phyloP scores from a whole-genome alignment of 176 grass and related monocot species.

The Cenchrus purpureus region DNA sequence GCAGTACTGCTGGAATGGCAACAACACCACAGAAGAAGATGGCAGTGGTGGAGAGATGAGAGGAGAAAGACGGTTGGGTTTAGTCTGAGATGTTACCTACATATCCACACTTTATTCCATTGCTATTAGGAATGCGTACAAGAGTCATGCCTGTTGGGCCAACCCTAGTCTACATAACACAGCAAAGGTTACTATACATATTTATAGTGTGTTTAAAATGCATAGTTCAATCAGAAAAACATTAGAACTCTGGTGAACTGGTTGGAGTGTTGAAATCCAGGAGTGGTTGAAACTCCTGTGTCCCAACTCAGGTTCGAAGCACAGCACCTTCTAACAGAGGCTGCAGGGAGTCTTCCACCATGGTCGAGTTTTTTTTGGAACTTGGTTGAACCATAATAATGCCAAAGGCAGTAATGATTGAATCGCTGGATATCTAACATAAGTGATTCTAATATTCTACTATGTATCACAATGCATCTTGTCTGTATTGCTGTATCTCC shows the following conservation, averaged over 20 bases:
- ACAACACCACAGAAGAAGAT: background rate
- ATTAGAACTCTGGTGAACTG: background rate
- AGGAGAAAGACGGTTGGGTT: background rate
- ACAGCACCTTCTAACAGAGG: too few relatives aligned
- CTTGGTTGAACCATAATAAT: conserved; percentile 13
- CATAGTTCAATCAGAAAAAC: background rate
- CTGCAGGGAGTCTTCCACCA: too few relatives aligned
- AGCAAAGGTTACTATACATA: background rate
- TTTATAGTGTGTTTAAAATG: background rate
- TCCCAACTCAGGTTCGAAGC: too few relatives aligned
- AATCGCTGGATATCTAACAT: background rate
- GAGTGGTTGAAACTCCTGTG: too few relatives aligned
- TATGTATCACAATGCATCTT: background rate
- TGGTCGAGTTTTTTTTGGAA: background rate
- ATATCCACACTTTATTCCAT: background rate
- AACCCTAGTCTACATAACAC: background rate
- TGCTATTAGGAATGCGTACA: background rate
- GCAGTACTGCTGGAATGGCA: background rate
- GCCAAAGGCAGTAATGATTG: conserved; percentile 8
- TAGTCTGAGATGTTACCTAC: background rate
- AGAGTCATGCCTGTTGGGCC: background rate
- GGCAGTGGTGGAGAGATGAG: background rate
- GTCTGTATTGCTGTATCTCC: conserved; percentile 18
- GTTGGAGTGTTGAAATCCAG: too few relatives aligned
- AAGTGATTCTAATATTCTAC: conserved; percentile 1